A percentile compares a stretch with the other conserved stretches of the same genome.
Evolutionary conservation across 257 asterid genomes (phyloP).

Genomic region (Scutellaria minor): DNA sequence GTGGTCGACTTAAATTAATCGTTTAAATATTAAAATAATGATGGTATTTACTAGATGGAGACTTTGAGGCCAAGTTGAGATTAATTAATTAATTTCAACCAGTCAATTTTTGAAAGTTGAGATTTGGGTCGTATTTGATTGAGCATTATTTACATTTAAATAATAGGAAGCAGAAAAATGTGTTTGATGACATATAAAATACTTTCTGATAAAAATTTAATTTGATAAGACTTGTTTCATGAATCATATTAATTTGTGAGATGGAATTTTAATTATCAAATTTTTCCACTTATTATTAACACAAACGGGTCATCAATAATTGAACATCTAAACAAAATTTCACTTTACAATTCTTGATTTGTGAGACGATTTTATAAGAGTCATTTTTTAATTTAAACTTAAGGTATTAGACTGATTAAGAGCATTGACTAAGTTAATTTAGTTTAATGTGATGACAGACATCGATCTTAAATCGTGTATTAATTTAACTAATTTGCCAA

Average conservation of each 20-base stretch:
- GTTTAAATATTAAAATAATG: conserved; percentile 5
- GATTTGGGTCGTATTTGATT: conserved; percentile 38
- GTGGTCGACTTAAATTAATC: conserved; percentile 3
- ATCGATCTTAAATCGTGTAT: conserved; percentile 21
- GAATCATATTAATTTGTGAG: too few relatives aligned
- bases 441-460: conserved; percentile 28
- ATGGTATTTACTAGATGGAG: conserved; percentile 39
- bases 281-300: too few relatives aligned
- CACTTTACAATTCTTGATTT: too few relatives aligned
- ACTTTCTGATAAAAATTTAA: not conserved
- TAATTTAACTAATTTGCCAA: conserved; percentile 1
- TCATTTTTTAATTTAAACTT: too few relatives aligned
- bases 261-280: too few relatives aligned
- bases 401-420: conserved; percentile 28
- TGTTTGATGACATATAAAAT: conserved; percentile 5
- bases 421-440: conserved; percentile 40
- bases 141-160: conserved; percentile 21
- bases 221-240: too few relatives aligned
- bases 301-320: too few relatives aligned
- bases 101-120: conserved; percentile 38
- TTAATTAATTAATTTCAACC: conserved; percentile 17
- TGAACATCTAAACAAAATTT: too few relatives aligned
- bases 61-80: conserved; percentile 55
- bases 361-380: too few relatives aligned
- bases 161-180: conserved; percentile 19